A percentile compares a stretch with the other conserved stretches of the same genome.
These are phyloP conservation scores for Neoarthrinium moseri DNA, from an alignment of 2,329 filamentous ascomycete species.

Conservation along the genomic window DNA sequence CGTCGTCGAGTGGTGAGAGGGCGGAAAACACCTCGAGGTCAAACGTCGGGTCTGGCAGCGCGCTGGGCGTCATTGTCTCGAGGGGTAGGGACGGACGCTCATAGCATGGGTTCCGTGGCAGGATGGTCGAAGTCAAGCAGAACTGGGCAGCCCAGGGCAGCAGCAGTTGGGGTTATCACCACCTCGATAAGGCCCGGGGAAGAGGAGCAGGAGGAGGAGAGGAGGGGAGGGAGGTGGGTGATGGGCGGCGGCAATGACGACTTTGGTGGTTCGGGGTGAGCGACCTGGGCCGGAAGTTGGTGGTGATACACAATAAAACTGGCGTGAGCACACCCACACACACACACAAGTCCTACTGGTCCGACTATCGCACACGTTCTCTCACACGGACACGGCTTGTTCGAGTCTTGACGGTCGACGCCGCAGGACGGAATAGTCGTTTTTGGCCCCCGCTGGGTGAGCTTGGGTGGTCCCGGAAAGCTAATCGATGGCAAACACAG, in stretches of 20 bases:
- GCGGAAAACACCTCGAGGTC: constrained; percentile 30
- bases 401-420: not conserved
- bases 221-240: constrained; percentile 3
- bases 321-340: constrained; percentile 3
- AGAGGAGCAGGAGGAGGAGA: too few relatives aligned
- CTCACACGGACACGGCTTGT: not conserved
- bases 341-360: constrained; percentile 4
- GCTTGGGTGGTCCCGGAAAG: too few relatives aligned
- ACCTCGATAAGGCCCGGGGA: constrained; percentile 7
- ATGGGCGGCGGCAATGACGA: constrained; percentile 9
- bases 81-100: constrained; percentile 20
- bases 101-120: constrained; percentile 16
- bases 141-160: not conserved
- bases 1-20: constrained; percentile 21
- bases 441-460: too few relatives aligned
- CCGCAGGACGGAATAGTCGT: not conserved
- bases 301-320: constrained; percentile 3
- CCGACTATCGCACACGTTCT: not conserved
- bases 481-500: too few relatives aligned
- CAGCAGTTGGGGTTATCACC: constrained; percentile 6
- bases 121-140: not conserved
- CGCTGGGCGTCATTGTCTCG: constrained; percentile 34
- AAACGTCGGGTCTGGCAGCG: constrained; percentile 29
- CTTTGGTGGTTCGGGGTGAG: constrained; percentile 4
- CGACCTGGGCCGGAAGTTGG: not conserved